Evolutionary conservation across 176 grass and related monocot genomes (phyloP), one percentile per base, ranked within the genome.

Genomic region (Melocanna baccifera): DNA sequence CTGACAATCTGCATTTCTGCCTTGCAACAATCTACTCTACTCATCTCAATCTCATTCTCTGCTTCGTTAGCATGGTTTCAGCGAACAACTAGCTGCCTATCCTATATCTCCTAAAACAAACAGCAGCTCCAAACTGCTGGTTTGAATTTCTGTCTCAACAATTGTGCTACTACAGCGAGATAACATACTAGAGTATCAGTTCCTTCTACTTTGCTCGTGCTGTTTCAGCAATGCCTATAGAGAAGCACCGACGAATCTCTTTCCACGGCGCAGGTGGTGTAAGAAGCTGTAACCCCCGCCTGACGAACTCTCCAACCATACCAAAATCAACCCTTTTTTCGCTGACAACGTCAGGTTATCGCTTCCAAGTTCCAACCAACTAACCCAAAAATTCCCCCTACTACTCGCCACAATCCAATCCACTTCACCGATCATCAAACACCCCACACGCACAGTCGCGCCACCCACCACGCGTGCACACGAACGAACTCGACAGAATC

Each of bases 361-460:
- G 3, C 39, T 57, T 26, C 48, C 50, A 19, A 62, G 39, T 16
- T 40, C 51, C 71, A 85, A 81, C 69, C 15, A 76, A 81, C 67
- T 26, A 28, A 52, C 29, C 61, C 3, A 48, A 63, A 85, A 83
- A 28, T 56, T 62, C 43, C 82, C 82, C 71, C 71, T 56, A 12
- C 51, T 32, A 69, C 82, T 62, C 5, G 37, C 52, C 28, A 3
- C 86, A 74, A 58, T 42, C 56, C 81, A 75, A 73, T n/a, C 69
- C 80, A 25, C 26, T 51, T 19, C 70, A 87, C 69, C 48, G 61
- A 83, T 79, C 68, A 59, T 79, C 68, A 61, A 69, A 23, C 71
- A 8, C 22, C 50, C 8, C 81, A 69, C 16, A 29, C 37, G 47
- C 43, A 26, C 71, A 36, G 14, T 25, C 36, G 45, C 46, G 0